Evolutionary conservation across 345 rosid species (phyloP).

Genomic region (Salix udensis): DNA sequence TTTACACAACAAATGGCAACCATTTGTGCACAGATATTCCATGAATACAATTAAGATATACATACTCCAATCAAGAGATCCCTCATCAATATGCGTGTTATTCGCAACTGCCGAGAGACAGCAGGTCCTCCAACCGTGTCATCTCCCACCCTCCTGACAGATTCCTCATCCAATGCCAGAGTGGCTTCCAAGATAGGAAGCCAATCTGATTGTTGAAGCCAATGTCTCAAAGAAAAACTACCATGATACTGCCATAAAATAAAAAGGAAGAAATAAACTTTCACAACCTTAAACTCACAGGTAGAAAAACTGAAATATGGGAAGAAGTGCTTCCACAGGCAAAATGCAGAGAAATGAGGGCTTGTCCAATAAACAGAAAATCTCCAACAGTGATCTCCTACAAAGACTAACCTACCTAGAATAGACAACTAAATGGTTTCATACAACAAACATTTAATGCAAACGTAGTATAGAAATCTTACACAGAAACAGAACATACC

Average conservation of each 20-base stretch:
- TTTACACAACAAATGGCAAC: neutral
- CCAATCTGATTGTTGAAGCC: slow-evolving; percentile 97
- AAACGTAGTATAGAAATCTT: neutral
- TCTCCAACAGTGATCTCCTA: neutral
- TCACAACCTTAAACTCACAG: neutral
- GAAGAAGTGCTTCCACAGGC: neutral
- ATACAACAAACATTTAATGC: neutral
- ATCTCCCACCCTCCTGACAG: slow-evolving; percentile 79
- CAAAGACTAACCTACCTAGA: neutral
- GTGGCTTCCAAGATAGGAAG: slow-evolving; percentile 94
- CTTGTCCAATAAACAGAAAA: neutral
- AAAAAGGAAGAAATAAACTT: neutral
- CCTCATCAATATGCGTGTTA: slow-evolving; percentile 75
- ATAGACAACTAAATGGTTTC: neutral
- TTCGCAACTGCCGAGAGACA: slow-evolving; percentile 76
- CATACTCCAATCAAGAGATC: slow-evolving; percentile 94
- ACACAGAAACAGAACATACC: neutral
- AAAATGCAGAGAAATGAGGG: neutral
- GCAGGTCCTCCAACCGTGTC: slow-evolving; percentile 97
- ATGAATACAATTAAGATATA: slow-evolving; percentile 4
- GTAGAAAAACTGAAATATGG: neutral
- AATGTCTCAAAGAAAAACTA: slow-evolving; percentile 86
- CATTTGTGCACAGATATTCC: neutral
- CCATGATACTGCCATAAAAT: slow-evolving; percentile 66
- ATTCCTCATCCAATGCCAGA: slow-evolving; percentile 90